A percentile compares a stretch with the other conserved stretches of the same genome.
Evolutionary conservation across 345 rosid species (phyloP).

Genomic region (Citrus australasica): DNA sequence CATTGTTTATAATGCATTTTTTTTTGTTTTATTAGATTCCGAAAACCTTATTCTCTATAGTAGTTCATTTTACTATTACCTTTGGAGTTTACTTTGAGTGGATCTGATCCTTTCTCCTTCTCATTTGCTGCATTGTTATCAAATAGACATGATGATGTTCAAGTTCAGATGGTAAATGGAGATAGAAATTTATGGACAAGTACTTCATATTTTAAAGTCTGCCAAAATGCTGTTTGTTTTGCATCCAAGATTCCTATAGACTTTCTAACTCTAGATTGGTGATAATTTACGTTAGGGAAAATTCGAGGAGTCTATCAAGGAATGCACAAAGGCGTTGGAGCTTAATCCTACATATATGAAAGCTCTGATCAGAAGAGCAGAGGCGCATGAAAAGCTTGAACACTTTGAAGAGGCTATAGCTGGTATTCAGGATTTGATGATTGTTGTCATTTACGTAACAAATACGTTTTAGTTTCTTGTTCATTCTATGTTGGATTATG

Average conservation of each 20-base stretch:
- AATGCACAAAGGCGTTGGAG: conserved; percentile 79
- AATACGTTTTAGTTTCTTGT: neutral
- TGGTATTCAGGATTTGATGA: conserved; percentile 40
- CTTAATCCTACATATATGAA: conserved; percentile 74
- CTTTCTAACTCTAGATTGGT: neutral
- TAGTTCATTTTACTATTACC: neutral
- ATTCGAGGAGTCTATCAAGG: conserved; percentile 72
- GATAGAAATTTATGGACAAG: neutral
- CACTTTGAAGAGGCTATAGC: conserved; percentile 83
- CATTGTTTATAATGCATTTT: neutral
- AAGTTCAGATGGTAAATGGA: neutral
- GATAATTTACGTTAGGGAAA: conserved; percentile 44
- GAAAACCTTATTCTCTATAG: neutral
- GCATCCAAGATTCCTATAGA: neutral
- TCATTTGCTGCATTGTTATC: neutral
- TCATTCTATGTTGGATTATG: neutral
- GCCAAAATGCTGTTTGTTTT: neutral
- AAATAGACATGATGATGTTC: neutral
- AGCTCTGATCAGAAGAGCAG: conserved; percentile 76
- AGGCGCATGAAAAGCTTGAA: conserved; percentile 88
- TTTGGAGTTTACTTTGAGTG: neutral
- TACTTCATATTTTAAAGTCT: neutral
- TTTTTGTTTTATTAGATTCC: neutral
- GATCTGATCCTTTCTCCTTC: neutral
- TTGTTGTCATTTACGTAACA: neutral